These are phyloP conservation scores for Russula olivacea DNA, from an alignment of 768 basidiomycete species.

Conservation along the genomic window DNA sequence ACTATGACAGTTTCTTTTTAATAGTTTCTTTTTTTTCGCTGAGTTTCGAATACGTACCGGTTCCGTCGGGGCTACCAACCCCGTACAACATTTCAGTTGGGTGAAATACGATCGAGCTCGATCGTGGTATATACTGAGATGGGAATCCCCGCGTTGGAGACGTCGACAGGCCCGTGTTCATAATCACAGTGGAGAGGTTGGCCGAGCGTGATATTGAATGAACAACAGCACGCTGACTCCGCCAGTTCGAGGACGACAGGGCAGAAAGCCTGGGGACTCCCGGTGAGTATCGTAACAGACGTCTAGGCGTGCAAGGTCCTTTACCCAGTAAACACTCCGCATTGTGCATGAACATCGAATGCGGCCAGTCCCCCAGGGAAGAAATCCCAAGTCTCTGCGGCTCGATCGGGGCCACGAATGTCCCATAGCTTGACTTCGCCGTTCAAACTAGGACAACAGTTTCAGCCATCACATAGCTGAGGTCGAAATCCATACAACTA, in stretches of 20 bases:
- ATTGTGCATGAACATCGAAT: constrained; percentile 80
- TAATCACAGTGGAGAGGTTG: constrained; percentile 41
- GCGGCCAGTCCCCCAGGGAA: constrained; percentile 70
- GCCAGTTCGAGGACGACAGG: constrained; percentile 54
- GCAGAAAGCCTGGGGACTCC: constrained; percentile 36
- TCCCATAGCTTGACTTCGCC: constrained; percentile 94
- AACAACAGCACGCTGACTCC: constrained; percentile 56
- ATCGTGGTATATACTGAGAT: constrained; percentile 55
- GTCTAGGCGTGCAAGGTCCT: constrained; percentile 27
- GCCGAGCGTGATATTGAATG: constrained; percentile 46
- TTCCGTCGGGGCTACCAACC: constrained; percentile 66
- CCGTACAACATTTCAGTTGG: constrained; percentile 83
- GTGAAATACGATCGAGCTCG: constrained; percentile 70
- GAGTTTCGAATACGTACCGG: constrained; percentile 28
- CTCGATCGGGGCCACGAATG: constrained; percentile 55
- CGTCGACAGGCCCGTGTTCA: constrained; percentile 50
- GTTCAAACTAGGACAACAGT: constrained; percentile 51
- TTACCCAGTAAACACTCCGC: constrained; percentile 81
- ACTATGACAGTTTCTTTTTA: constrained; percentile 4
- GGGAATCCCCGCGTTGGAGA: constrained; percentile 51
- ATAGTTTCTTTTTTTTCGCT: background rate
- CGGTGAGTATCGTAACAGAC: background rate
- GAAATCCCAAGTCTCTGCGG: constrained; percentile 57
- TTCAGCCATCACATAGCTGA: constrained; percentile 3
- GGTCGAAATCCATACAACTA: constrained; percentile 37